A percentile compares a stretch with the other conserved stretches of the same genome.
Evolutionary conservation across 148 eudicot species (phyloP).

Genomic region (Diospyros kaki): DNA sequence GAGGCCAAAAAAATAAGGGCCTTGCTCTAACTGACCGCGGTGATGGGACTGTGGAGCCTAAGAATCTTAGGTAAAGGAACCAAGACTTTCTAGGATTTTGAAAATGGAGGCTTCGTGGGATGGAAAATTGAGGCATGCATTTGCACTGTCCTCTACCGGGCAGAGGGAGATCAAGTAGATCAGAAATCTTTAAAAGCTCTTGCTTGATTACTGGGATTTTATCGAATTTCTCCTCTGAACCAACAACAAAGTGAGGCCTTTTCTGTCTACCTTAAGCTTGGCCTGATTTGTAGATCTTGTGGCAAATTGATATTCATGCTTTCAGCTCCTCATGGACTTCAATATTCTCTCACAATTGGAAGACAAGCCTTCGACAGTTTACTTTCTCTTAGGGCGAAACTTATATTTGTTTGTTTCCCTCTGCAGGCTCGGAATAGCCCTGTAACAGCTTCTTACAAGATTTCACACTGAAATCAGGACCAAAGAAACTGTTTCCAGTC

Average conservation of each 20-base stretch:
- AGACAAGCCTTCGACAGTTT: conserved; percentile 11
- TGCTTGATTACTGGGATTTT: conserved; percentile 12
- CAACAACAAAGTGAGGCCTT: conserved; percentile 76
- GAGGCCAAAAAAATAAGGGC: no score
- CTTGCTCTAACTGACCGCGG: no score
- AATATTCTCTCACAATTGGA: conserved; percentile 22
- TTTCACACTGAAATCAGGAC: conserved; percentile 22
- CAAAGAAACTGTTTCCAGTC: conserved; percentile 9
- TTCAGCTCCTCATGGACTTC: conserved; percentile 51
- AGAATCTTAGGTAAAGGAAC: no score
- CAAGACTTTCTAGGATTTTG: no score
- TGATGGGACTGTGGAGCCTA: no score
- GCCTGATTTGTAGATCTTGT: conserved; percentile 71
- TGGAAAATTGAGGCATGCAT: no score
- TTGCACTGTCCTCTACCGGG: conserved; percentile 23
- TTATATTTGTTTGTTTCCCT: conserved; percentile 33
- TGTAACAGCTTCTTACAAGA: conserved; percentile 26
- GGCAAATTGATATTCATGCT: conserved; percentile 74
- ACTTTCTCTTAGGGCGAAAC: conserved; percentile 11
- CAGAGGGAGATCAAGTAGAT: conserved; percentile 72
- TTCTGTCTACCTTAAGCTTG: conserved; percentile 98
- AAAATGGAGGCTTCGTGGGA: no score
- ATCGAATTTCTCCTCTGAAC: conserved; percentile 18
- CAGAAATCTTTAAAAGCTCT: conserved; percentile 11
- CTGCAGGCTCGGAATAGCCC: neutral